A percentile compares a stretch with the other conserved stretches of the same genome.
phyloP scores from a whole-genome alignment of 1,284 basidiomycete genomes.

The Peniophora sp. region DNA sequence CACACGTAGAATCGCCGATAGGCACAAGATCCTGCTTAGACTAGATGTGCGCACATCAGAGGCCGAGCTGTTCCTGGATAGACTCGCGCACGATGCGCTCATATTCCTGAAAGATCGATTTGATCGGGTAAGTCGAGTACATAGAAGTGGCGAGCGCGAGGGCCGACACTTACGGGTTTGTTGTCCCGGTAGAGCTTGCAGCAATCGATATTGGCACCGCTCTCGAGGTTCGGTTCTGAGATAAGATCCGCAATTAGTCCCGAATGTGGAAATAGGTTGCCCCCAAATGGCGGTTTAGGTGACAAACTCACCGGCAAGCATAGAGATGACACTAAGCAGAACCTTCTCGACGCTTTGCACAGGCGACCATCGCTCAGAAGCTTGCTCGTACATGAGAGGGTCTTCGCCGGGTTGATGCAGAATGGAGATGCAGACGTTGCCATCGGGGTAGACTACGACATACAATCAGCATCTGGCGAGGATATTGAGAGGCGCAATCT shows the following conservation, averaged over 20 bases:
- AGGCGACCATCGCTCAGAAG: conserved; percentile 96
- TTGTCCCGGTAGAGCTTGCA: conserved; percentile 94
- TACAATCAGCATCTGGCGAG: not conserved
- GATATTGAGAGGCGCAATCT: conserved; percentile 22
- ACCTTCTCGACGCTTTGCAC: conserved; percentile 98
- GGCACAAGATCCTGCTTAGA: no score
- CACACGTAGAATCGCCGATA: no score
- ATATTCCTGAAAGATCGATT: conserved; percentile 46
- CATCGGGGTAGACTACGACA: conserved; percentile 81
- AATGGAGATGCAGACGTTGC: conserved; percentile 97
- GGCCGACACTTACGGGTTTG: conserved; percentile 32
- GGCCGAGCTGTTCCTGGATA: conserved; percentile 64
- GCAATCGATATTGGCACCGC: conserved; percentile 96
- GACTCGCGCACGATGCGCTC: conserved; percentile 64
- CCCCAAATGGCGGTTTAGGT: conserved; percentile 5
- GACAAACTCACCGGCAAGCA: conserved; percentile 81
- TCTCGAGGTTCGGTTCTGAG: conserved; percentile 96
- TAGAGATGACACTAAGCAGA: conserved; percentile 89
- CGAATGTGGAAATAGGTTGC: not conserved
- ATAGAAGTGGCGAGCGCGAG: not conserved
- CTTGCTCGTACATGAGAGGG: conserved; percentile 85
- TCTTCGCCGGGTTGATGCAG: conserved; percentile 96
- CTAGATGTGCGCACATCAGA: conserved; percentile 18
- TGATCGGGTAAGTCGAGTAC: not conserved
- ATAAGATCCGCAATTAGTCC: not conserved